Percentiles rank a stretch among this genome's conserved stretches.
phyloP scores from a whole-genome alignment of 1,139 yeast species.

The Yamadazyma sp. region DNA sequence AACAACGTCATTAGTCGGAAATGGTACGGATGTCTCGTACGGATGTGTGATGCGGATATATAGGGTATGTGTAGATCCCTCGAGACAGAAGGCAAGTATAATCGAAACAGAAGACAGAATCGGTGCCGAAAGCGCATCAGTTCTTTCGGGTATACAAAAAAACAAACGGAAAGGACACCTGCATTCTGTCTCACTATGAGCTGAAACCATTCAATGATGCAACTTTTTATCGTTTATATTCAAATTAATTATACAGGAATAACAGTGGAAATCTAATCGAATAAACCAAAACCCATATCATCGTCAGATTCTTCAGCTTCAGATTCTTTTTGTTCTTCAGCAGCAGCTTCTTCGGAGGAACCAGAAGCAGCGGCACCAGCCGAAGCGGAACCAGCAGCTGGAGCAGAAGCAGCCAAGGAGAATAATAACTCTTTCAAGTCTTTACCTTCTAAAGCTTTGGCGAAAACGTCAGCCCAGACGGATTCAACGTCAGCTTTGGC shows the following conservation, averaged over 20 bases:
- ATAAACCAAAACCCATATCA: conserved; percentile 73
- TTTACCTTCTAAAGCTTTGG: conserved; percentile 97
- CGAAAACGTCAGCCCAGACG: conserved; percentile 94
- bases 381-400: conserved; percentile 42
- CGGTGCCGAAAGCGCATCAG: too few species aligned
- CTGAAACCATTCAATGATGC: neutral
- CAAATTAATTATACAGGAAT: conserved; percentile 12
- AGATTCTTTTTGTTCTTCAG: conserved; percentile 56
- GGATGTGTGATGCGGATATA: too few species aligned
- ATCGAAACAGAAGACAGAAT: too few species aligned
- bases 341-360: conserved; percentile 49
- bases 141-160: too few species aligned
- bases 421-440: conserved; percentile 88
- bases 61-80: too few species aligned
- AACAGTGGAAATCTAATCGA: conserved; percentile 36
- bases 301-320: conserved; percentile 78
- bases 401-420: conserved; percentile 63
- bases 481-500: conserved; percentile 86
- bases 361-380: conserved; percentile 64
- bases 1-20: too few species aligned
- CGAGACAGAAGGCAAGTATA: too few species aligned
- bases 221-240: conserved; percentile 4
- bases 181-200: too few species aligned
- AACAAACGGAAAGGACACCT: too few species aligned
- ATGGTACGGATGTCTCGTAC: too few species aligned